Evolutionary conservation across 768 basidiomycete species (phyloP).

Genomic region (Rhodotorula babjevae): DNA sequence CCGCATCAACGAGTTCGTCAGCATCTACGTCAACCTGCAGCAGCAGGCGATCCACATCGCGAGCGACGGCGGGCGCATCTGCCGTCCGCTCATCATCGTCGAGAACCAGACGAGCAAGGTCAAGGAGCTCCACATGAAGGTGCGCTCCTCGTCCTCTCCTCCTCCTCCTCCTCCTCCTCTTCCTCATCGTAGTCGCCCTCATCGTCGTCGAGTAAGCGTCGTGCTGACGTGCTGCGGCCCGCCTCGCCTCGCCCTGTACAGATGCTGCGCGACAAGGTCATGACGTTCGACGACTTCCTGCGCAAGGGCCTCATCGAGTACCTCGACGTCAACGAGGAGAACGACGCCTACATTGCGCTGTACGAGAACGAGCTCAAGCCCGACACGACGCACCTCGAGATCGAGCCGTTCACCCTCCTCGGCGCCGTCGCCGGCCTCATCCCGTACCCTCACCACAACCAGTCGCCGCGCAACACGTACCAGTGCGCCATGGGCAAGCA

Average conservation of each 20-base stretch:
- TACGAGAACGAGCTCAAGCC: constrained; percentile 81
- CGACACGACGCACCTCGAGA: constrained; percentile 87
- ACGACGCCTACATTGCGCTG: constrained; percentile 90
- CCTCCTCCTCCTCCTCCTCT: background rate
- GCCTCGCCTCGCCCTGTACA: constrained; percentile 43
- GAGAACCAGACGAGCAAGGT: constrained; percentile 74
- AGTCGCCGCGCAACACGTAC: constrained; percentile 97
- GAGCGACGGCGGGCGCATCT: constrained; percentile 94
- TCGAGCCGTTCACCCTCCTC: constrained; percentile 95
- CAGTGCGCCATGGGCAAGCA: constrained; percentile 99
- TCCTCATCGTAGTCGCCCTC: no score
- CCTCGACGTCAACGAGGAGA: constrained; percentile 98
- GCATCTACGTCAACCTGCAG: constrained; percentile 92
- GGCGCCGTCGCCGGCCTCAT: constrained; percentile 98
- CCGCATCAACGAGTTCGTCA: constrained; percentile 90
- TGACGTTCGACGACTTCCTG: constrained; percentile 91
- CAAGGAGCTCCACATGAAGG: constrained; percentile 69
- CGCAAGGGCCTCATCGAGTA: constrained; percentile 90
- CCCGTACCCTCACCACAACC: constrained; percentile 98
- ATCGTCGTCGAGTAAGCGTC: no score
- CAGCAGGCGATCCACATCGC: constrained; percentile 93
- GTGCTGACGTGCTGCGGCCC: no score
- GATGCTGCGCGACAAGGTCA: constrained; percentile 71
- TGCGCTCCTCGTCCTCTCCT: constrained; percentile 48
- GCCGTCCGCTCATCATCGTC: constrained; percentile 94